Base-by-base conservation (phyloP, 345 rosid genomes). In the Citrus sp. region DNA sequence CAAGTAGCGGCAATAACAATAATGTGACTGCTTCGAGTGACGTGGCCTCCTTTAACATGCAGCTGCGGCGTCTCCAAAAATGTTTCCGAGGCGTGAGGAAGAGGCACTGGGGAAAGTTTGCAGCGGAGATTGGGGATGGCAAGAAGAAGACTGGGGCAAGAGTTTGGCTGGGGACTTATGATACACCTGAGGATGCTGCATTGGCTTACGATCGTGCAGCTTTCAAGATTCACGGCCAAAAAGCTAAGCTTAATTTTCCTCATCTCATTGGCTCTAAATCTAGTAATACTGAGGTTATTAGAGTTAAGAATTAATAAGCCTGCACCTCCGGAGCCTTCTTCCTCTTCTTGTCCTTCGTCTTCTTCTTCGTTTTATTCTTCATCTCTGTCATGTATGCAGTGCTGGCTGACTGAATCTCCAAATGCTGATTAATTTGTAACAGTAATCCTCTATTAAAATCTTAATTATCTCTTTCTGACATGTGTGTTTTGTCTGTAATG, bases 191-290 rank as follows among this genome's bases (percentile, higher is more conserved):
- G 64, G 64, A 60, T 22, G 64, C 30, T n/a, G 64, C 30, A 22
- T 60, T 60, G 64, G 64, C 64, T 22, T 60, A 60, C n/a, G 64
- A 60, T 60, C 64, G 64, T 22, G 64, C 64, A n/a, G 64, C 64
- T 60, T 60, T 51, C 56, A 16, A 51, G 21, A 4, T 51, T 4
- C 56, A 16, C 4, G 21, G 56, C 21, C 56, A 51, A 51, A 51
- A 51, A 51, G 21, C 56, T 2, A 16, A 13, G 18, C 19, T 51
- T 13, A 51, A 51, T 51, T 51, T 51, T 16, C 56, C 56, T 51
- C 56, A 51, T 6, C 56, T 51, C 56, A 51, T 16, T 9, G 56
- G 7, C 56, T 51, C 56, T 16, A 42, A 42, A 9, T 42, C 49
- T 10, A 42, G 14, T 3, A 51, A 16, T 51, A 14, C 56, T 51